Conservation (phyloP, 2,329 filamentous ascomycete species). For the Polytolypa hystricis region DNA sequence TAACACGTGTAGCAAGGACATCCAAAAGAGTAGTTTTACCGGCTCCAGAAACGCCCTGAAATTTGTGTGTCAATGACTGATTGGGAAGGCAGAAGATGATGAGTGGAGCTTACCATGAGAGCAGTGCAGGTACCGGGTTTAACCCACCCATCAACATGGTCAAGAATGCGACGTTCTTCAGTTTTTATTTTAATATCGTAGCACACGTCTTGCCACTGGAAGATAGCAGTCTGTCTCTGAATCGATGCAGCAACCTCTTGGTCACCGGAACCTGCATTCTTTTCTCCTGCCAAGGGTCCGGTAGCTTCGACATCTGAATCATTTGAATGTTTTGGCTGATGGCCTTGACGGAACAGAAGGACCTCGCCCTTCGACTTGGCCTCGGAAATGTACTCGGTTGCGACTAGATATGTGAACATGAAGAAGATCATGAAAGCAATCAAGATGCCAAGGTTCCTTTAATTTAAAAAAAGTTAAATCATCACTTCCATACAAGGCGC, state of each 20-base stretch:
- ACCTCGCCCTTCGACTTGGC: conserved; percentile 68
- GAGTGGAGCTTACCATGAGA: conserved; percentile 53
- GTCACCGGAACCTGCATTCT: conserved; percentile 19
- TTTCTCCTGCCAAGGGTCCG: conserved; percentile 19
- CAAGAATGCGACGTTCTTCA: conserved; percentile 62
- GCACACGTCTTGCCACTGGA: conserved; percentile 76
- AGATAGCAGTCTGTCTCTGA: conserved; percentile 60
- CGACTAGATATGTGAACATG: conserved; percentile 48
- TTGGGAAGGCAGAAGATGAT: conserved; percentile 12
- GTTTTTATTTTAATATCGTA: conserved; percentile 74
- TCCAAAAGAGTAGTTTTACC: conserved; percentile 87
- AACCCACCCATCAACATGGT: conserved; percentile 85
- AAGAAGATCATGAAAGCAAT: conserved; percentile 53
- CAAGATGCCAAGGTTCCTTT: conserved; percentile 57
- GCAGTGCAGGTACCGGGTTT: conserved; percentile 84
- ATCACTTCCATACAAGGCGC: neutral
- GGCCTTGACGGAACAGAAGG: conserved; percentile 60
- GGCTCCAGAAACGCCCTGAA: conserved; percentile 66
- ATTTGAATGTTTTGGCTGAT: conserved; percentile 40
- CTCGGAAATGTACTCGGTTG: conserved; percentile 51
- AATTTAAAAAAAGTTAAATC: neutral
- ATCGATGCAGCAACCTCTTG: conserved; percentile 31
- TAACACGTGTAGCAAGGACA: conserved; percentile 71
- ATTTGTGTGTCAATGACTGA: conserved; percentile 10
- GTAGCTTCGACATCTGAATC: conserved; percentile 18